These are phyloP conservation scores for Camelina hispida DNA, from an alignment of 345 rosid genomes.

Conservation along the genomic window DNA sequence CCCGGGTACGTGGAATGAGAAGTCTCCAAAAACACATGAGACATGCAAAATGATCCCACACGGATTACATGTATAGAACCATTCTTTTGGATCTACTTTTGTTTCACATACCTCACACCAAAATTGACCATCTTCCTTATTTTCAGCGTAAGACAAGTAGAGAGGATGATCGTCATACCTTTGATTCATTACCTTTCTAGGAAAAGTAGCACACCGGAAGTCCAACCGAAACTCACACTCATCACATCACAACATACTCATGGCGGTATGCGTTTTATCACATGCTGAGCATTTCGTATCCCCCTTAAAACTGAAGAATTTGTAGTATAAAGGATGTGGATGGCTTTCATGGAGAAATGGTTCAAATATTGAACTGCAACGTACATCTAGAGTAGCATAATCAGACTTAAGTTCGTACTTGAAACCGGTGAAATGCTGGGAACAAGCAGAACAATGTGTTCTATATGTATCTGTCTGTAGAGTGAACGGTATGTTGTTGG, in stretches of 20 bases:
- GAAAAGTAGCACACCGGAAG: not conserved
- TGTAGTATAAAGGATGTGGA: slow-evolving; percentile 11
- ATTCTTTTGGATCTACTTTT: not conserved
- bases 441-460: not conserved
- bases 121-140: not conserved
- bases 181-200: not conserved
- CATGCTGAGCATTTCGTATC: too few species aligned
- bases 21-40: not conserved
- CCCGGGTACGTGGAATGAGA: not conserved
- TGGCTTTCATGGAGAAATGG: slow-evolving; percentile 13
- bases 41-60: not conserved
- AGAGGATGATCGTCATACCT: not conserved
- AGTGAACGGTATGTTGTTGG: not conserved
- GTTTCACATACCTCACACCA: not conserved
- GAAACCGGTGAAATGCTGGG: not conserved
- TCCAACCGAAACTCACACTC: too few species aligned
- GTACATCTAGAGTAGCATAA: not conserved
- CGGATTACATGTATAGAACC: not conserved
- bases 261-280: too few species aligned
- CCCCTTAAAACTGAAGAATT: too few species aligned
- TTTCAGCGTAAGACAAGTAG: not conserved
- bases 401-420: not conserved
- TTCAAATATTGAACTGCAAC: slow-evolving; percentile 1
- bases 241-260: not conserved
- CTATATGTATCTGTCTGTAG: not conserved